phyloP scores from a whole-genome alignment of 345 rosid species.

The Acer negundo region DNA sequence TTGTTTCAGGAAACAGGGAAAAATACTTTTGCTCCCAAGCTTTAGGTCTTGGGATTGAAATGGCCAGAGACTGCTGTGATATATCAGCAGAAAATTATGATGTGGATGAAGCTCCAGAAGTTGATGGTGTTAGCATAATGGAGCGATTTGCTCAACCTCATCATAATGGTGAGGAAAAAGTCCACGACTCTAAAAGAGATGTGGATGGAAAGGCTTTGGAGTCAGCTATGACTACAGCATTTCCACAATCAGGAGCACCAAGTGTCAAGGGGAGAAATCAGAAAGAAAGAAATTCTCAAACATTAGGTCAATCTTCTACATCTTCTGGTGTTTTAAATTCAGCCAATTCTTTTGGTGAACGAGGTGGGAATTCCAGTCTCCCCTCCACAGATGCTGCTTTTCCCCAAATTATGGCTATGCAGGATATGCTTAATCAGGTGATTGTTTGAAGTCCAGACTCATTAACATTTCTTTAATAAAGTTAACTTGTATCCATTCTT shows the following conservation, averaged over 20 bases:
- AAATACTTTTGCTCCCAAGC: constrained; percentile 66
- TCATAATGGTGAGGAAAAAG: constrained; percentile 44
- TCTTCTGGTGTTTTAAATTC: constrained; percentile 56
- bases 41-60: constrained; percentile 61
- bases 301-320: constrained; percentile 49
- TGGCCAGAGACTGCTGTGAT: constrained; percentile 55
- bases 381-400: constrained; percentile 38
- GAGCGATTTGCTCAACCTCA: constrained; percentile 40
- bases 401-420: constrained; percentile 62
- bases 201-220: constrained; percentile 48
- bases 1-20: constrained; percentile 44
- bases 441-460: constrained; percentile 10
- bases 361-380: constrained; percentile 37
- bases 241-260: constrained; percentile 43
- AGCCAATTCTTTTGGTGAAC: constrained; percentile 53
- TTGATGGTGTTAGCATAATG: constrained; percentile 28
- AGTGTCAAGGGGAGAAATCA: constrained; percentile 60
- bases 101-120: constrained; percentile 40
- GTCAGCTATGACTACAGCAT: constrained; percentile 31
- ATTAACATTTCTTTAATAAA: background rate
- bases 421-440: constrained; percentile 81
- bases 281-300: constrained; percentile 59
- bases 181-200: constrained; percentile 43
- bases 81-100: constrained; percentile 41
- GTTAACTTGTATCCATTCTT: background rate